Conservation (phyloP, 257 asterid genomes). For the Agastache rugosa region DNA sequence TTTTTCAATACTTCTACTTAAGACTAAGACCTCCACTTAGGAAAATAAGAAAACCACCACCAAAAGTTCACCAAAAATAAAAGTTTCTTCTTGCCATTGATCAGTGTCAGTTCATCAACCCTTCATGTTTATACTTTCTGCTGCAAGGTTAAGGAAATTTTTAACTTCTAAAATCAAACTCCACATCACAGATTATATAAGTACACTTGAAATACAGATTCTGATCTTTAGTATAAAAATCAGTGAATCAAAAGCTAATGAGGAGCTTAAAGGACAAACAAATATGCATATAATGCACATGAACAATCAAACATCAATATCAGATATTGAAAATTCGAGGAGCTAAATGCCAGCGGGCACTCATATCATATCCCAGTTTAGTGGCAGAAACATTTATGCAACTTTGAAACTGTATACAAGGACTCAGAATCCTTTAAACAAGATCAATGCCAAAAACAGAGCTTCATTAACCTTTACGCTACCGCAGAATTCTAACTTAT, state of each 20-base stretch:
- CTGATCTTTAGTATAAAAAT: slow-evolving; percentile 10
- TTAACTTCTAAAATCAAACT: slow-evolving; percentile 10
- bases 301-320: neutral
- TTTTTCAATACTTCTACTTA: neutral
- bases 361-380: neutral
- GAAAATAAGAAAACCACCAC: slow-evolving; percentile 5
- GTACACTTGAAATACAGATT: slow-evolving; percentile 1
- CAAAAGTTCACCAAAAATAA: neutral
- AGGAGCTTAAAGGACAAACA: slow-evolving; percentile 21
- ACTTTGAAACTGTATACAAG: slow-evolving; percentile 9
- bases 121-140: neutral
- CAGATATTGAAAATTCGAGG: neutral
- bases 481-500: slow-evolving; percentile 17
- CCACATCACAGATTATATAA: slow-evolving; percentile 12
- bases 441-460: slow-evolving; percentile 1
- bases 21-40: slow-evolving; percentile 3
- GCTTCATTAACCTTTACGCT: slow-evolving; percentile 16
- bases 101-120: slow-evolving; percentile 6
- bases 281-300: neutral
- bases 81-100: neutral
- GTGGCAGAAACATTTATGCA: slow-evolving; percentile 2
- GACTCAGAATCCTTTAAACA: slow-evolving; percentile 8
- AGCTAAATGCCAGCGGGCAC: neutral
- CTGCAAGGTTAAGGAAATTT: slow-evolving; percentile 7
- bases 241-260: neutral